A percentile compares a stretch with the other conserved stretches of the same genome.
Evolutionary conservation across 441 rosid genomes (phyloP).

Genomic region (Eutrema salsugineum): DNA sequence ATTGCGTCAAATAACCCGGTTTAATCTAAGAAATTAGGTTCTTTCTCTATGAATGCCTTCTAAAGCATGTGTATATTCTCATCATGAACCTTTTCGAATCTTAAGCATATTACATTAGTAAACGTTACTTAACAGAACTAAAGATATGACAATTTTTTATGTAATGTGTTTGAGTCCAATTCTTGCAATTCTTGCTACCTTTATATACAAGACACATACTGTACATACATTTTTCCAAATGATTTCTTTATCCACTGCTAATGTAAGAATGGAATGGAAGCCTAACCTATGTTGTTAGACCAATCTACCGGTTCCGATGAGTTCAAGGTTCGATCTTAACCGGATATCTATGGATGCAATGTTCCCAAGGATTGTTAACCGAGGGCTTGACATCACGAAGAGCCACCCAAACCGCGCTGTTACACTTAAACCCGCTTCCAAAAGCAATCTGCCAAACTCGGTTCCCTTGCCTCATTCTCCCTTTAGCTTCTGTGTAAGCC

Average conservation of each 20-base stretch:
- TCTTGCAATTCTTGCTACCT: background rate
- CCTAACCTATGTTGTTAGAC: background rate
- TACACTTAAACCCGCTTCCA: conserved; percentile 93
- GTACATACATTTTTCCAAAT: background rate
- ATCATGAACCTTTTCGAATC: background rate
- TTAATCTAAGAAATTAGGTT: background rate
- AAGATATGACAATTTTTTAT: background rate
- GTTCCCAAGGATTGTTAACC: conserved; percentile 68
- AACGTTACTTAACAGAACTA: background rate
- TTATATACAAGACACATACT: background rate
- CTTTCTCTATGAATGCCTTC: background rate
- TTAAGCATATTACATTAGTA: background rate
- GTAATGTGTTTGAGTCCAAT: background rate
- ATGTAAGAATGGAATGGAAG: background rate
- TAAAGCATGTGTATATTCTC: background rate
- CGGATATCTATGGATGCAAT: conserved; percentile 78
- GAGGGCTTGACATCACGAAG: conserved; percentile 59
- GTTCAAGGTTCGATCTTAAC: conserved; percentile 36
- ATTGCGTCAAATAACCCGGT: background rate
- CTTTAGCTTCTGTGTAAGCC: conserved; percentile 86
- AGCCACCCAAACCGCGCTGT: conserved; percentile 90
- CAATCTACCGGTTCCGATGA: background rate
- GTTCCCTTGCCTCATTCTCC: conserved; percentile 70
- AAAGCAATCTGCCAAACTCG: conserved; percentile 91
- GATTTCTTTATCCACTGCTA: background rate